Base-by-base conservation (phyloP, 2,329 filamentous ascomycete genomes). In the Fusarium gaditjirri region DNA sequence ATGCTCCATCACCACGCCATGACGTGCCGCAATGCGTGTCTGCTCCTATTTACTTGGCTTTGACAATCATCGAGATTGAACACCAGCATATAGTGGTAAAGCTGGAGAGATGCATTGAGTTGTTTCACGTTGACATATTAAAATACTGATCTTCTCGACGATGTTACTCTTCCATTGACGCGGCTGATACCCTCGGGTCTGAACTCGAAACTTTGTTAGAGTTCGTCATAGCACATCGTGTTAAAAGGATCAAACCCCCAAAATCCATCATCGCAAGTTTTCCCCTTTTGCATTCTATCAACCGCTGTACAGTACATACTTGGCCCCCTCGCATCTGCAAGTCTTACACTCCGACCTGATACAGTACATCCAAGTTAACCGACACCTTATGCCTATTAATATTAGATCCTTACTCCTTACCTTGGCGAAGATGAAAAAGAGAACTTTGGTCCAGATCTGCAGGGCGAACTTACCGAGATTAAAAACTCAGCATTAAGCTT, bases 1-100 rank as follows among this genome's bases (percentile, higher is more conserved):
- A 31, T 67, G 31, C 65, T 53, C 31, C 31, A 53, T 56, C 25
- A 52, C 21, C 25, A n/a, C 16, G 3, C 17, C 35, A 67, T 67
- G 65, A 67, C 65, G 65, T 61, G 62, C 64, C n/a, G n/a, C 29
- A 56, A 35, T 56, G 54, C 33, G 25, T 25, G 36, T 36, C 8
- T 59, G 29, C 25, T 56, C 31, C 31, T 36, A 35, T 49, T 49
- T 47, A 42, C 54, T 47, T 56, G 54, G 54, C 54, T 49, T 19
- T 56, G 5, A 29, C 17, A 14, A 36, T 11, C 29, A 47, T 36
- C 54, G 41, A 49, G 54, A 56, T 56, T 47, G 19, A 27, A 3
- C 4, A 8, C 17, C 31, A 16, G 3, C 8, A 23, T 17, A 21
- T 36, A 36, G 5, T 19, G 16, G 10, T 25, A 10, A 31, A 31